Conservation (phyloP, 1,139 yeast species). For the Candida sp. region DNA sequence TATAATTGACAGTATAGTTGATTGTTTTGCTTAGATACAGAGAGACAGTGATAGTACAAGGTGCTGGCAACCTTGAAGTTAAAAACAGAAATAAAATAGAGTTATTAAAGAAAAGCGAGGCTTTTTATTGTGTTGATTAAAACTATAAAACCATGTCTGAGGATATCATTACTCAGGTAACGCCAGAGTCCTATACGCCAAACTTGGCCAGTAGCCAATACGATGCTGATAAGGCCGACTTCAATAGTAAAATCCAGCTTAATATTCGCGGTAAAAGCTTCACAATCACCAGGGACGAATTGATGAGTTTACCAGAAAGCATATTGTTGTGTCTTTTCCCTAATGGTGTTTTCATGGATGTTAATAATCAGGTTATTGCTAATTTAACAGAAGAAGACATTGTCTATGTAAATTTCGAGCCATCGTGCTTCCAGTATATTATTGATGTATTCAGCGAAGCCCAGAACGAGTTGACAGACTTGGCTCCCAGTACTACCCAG, state of each 20-base stretch:
- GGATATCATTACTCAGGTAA: slow-evolving; percentile 64
- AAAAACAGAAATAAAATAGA: neutral
- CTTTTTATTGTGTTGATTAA: too few species aligned
- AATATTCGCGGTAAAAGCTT: slow-evolving; percentile 63
- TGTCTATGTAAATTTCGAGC: slow-evolving; percentile 82
- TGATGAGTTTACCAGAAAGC: slow-evolving; percentile 89
- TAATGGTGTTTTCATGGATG: slow-evolving; percentile 81
- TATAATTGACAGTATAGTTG: neutral
- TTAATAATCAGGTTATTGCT: slow-evolving; percentile 69
- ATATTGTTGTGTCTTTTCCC: slow-evolving; percentile 85
- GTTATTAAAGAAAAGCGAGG: too few species aligned
- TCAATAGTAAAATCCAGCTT: slow-evolving; percentile 61
- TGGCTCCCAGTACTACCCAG: slow-evolving; percentile 25
- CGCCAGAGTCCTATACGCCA: slow-evolving; percentile 32
- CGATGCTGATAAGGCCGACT: slow-evolving; percentile 41
- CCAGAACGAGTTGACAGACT: slow-evolving; percentile 29
- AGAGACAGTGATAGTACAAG: slow-evolving; percentile 1
- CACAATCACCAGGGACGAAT: slow-evolving; percentile 79
- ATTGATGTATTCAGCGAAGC: slow-evolving; percentile 60
- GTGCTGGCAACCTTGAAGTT: slow-evolving; percentile 5
- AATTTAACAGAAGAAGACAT: slow-evolving; percentile 74
- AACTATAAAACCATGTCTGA: slow-evolving; percentile 15
- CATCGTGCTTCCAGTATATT: slow-evolving; percentile 81
- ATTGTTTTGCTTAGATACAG: neutral
- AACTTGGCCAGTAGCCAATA: slow-evolving; percentile 7